phyloP scores from a whole-genome alignment of 768 basidiomycete species.

The Calocybe indica region DNA sequence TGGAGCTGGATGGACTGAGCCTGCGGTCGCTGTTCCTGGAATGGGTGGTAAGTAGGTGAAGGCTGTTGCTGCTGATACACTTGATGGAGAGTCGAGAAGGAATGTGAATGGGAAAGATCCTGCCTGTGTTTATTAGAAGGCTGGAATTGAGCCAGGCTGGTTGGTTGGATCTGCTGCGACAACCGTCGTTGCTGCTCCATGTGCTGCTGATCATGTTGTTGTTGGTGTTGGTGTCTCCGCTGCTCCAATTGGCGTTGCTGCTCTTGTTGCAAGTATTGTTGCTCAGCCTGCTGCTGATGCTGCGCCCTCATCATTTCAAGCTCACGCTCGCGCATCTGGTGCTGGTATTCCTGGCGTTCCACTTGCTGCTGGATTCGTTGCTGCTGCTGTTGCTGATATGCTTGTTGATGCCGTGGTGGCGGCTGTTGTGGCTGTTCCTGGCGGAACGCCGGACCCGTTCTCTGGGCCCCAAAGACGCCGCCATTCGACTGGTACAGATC shows the following conservation, averaged over 20 bases:
- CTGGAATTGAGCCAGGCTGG: no score
- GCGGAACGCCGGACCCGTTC: no score
- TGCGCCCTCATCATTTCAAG: conserved; percentile 9
- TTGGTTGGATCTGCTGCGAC: conserved; percentile 2
- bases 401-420: conserved; percentile 36
- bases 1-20: not conserved
- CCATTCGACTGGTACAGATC: conserved; percentile 4
- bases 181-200: conserved; percentile 8
- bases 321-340: conserved; percentile 5
- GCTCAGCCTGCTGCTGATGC: conserved; percentile 12
- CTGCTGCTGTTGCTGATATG: conserved; percentile 27
- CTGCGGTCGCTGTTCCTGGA: conserved; percentile 10
- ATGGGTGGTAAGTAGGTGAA: not conserved
- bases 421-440: no score
- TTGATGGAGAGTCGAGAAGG: no score
- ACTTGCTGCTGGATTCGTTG: conserved; percentile 16
- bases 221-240: conserved; percentile 13
- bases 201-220: conserved; percentile 10
- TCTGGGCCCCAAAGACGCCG: no score
- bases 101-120: no score
- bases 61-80: no score
- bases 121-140: no score
- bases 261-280: conserved; percentile 12
- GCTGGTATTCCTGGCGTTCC: conserved; percentile 3
- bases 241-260: conserved; percentile 15